These are phyloP conservation scores for Funneliformis geosporum DNA, from an alignment of 192 early-diverging fungal species.

Conservation along the genomic window DNA sequence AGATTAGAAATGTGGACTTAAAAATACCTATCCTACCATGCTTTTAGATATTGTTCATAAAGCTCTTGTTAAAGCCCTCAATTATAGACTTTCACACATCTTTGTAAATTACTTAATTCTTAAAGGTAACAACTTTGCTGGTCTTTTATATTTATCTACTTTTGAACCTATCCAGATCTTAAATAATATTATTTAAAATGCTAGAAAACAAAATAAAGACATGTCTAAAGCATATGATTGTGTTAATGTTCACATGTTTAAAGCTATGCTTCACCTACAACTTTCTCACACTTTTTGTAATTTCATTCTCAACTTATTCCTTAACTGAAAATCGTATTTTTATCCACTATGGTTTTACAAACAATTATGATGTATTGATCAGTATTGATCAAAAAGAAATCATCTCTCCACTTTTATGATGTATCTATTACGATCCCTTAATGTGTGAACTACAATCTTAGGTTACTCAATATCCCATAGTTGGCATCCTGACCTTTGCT, in stretches of 20 bases:
- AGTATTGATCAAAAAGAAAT: constrained; percentile 1
- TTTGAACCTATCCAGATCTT: no score
- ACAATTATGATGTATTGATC: not conserved
- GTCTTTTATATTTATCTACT: not conserved
- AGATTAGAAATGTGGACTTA: not conserved
- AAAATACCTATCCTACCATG: not conserved
- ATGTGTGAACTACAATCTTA: not conserved
- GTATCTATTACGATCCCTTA: not conserved
- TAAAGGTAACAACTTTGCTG: not conserved
- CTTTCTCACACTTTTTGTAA: not conserved
- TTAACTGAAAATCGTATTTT: not conserved
- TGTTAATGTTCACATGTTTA: not conserved
- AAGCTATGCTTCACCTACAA: not conserved
- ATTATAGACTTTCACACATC: not conserved
- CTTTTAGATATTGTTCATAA: not conserved
- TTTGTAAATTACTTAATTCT: not conserved
- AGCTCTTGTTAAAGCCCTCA: no score
- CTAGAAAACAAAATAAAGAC: not conserved
- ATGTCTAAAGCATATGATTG: not conserved
- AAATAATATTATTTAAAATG: not conserved
- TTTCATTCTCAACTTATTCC: not conserved
- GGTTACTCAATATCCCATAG: no score
- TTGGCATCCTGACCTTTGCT: no score
- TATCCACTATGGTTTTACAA: not conserved
- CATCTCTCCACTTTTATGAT: not conserved